These are phyloP conservation scores for Xylaria sp. DNA, from an alignment of 2,329 filamentous ascomycete genomes.

Conservation along the genomic window DNA sequence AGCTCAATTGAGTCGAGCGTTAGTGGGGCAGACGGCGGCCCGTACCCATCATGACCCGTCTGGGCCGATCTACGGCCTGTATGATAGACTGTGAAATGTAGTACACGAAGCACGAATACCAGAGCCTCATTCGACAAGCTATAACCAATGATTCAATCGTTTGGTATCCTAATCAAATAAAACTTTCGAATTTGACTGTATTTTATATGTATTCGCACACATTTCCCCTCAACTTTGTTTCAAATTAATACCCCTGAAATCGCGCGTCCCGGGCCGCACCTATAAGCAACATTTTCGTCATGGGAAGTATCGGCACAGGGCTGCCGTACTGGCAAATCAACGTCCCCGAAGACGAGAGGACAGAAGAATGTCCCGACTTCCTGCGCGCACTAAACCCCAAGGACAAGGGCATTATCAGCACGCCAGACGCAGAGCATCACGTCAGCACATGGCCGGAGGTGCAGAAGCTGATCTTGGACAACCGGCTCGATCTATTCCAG, in stretches of 20 bases:
- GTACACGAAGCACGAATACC: too few species aligned
- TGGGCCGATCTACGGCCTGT: too few species aligned
- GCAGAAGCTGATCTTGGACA: conserved; percentile 67
- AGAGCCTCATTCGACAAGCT: too few species aligned
- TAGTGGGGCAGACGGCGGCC: too few species aligned
- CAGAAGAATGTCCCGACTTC: conserved; percentile 76
- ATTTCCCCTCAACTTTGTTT: background rate
- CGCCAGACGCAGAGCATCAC: conserved; percentile 73
- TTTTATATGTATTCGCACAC: background rate
- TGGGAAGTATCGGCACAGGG: conserved; percentile 51
- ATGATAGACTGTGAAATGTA: too few species aligned
- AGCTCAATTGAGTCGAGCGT: too few species aligned
- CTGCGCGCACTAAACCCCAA: conserved; percentile 73
- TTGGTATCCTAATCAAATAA: too few species aligned
- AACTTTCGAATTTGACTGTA: background rate
- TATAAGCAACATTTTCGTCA: conserved; percentile 36
- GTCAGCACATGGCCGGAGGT: conserved; percentile 77
- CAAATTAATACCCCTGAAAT: background rate
- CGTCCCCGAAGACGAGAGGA: conserved; percentile 70
- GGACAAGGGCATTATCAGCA: conserved; percentile 76
- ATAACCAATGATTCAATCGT: background rate
- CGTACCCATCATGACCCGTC: too few species aligned
- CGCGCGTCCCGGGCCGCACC: background rate
- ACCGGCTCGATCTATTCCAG: conserved; percentile 80
- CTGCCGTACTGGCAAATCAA: conserved; percentile 87